phyloP scores from a whole-genome alignment of 805 yeast genomes.

The Saccharomyces mikatae region DNA sequence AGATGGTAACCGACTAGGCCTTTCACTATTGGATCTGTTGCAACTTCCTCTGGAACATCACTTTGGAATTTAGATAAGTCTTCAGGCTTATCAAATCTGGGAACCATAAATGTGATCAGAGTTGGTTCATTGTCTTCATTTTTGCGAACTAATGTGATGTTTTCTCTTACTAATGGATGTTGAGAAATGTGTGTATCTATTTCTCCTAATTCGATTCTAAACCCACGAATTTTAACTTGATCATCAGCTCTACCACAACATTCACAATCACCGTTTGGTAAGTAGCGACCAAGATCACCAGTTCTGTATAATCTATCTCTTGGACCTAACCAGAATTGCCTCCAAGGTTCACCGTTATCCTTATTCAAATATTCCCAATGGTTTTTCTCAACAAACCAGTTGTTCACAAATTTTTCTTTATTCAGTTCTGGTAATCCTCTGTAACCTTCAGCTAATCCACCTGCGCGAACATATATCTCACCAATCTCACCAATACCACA shows the following conservation, averaged over 20 bases:
- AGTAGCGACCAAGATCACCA: constrained; percentile 93
- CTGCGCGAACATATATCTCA: constrained; percentile 96
- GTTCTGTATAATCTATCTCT: constrained; percentile 94
- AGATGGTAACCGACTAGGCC: constrained; percentile 73
- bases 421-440: constrained; percentile 85
- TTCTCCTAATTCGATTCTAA: constrained; percentile 96
- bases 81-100: constrained; percentile 49
- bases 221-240: constrained; percentile 96
- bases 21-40: constrained; percentile 57
- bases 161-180: constrained; percentile 87
- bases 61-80: constrained; percentile 38
- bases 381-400: constrained; percentile 75
- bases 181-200: constrained; percentile 95
- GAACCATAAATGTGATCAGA: constrained; percentile 85
- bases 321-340: constrained; percentile 82
- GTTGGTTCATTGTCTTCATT: constrained; percentile 91
- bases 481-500: constrained; percentile 99
- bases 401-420: constrained; percentile 75
- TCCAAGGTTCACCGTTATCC: constrained; percentile 49
- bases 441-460: constrained; percentile 94
- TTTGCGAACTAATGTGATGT: constrained; percentile 82
- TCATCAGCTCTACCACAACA: constrained; percentile 99
- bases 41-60: constrained; percentile 35
- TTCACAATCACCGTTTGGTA: constrained; percentile 96
- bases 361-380: constrained; percentile 56